phyloP scores from a whole-genome alignment of 164 flowering plant genomes.

The Litsea cubeba region DNA sequence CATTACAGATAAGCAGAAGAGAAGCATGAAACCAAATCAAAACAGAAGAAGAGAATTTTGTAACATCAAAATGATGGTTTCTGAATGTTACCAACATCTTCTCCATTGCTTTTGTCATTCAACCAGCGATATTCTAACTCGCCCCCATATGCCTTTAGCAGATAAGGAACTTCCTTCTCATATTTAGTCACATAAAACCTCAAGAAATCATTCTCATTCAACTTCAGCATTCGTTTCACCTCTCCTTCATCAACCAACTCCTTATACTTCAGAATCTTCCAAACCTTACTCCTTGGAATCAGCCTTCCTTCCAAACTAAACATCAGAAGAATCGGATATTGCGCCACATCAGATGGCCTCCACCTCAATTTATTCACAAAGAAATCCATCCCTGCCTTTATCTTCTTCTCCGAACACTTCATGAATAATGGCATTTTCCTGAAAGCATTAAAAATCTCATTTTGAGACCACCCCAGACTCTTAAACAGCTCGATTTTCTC shows the following conservation, averaged over 20 bases:
- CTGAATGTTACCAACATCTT: too few relatives aligned
- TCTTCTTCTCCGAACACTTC: constrained; percentile 4
- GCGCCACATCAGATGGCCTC: background rate
- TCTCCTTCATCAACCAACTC: background rate
- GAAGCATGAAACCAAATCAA: too few relatives aligned
- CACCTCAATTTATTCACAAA: constrained; percentile 5
- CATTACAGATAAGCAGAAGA: too few relatives aligned
- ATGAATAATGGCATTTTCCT: background rate
- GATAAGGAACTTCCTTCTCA: too few relatives aligned
- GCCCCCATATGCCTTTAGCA: too few relatives aligned
- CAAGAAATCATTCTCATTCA: constrained; percentile 1
- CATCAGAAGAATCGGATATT: background rate
- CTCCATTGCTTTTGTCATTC: background rate
- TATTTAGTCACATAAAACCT: background rate
- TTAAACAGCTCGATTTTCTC: constrained; percentile 8
- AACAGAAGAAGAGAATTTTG: too few relatives aligned
- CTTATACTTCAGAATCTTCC: constrained; percentile 7
- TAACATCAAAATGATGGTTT: too few relatives aligned
- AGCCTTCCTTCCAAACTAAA: constrained; percentile 9
- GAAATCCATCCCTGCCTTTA: constrained; percentile 7
- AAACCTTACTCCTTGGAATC: constrained; percentile 6
- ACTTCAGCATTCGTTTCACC: background rate
- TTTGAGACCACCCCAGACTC: constrained; percentile 13
- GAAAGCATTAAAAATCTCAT: constrained; percentile 3
- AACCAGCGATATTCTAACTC: too few relatives aligned